Percentiles rank a stretch among this genome's conserved stretches.
These are phyloP conservation scores for Fusarium sororula DNA, from an alignment of 2,329 filamentous ascomycete species.

Conservation along the genomic window DNA sequence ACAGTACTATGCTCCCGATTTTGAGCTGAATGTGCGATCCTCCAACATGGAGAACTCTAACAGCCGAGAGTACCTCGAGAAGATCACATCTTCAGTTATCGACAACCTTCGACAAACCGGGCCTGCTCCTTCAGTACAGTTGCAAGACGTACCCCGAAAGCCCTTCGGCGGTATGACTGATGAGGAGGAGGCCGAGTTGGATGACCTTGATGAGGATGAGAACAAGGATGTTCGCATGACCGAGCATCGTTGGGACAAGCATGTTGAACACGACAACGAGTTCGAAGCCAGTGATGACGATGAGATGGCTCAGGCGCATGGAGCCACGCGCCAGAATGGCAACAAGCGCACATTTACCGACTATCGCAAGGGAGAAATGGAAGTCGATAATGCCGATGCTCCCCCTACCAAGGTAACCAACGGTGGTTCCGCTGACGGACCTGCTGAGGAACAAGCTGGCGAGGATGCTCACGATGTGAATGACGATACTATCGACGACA, in stretches of 20 bases:
- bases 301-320: conserved; percentile 77
- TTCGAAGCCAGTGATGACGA: conserved; percentile 91
- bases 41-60: conserved; percentile 94
- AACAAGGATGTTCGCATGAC: conserved; percentile 87
- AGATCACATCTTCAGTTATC: conserved; percentile 81
- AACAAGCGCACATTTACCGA: conserved; percentile 63
- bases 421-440: conserved; percentile 44
- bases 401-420: conserved; percentile 50
- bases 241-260: conserved; percentile 83
- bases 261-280: conserved; percentile 79
- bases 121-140: conserved; percentile 88
- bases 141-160: conserved; percentile 77
- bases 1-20: conserved; percentile 91
- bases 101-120: conserved; percentile 89
- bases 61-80: conserved; percentile 80
- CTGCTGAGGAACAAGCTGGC: conserved; percentile 40
- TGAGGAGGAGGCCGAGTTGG: conserved; percentile 71
- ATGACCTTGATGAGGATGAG: conserved; percentile 82
- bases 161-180: conserved; percentile 70
- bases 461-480: conserved; percentile 50
- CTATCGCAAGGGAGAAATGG: conserved; percentile 55
- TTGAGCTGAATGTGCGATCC: conserved; percentile 87
- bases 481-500: conserved; percentile 57
- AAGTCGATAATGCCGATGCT: conserved; percentile 50
- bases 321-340: conserved; percentile 65